These are phyloP conservation scores for Candida coquimbonensis DNA, from an alignment of 805 yeast species.

Conservation along the genomic window DNA sequence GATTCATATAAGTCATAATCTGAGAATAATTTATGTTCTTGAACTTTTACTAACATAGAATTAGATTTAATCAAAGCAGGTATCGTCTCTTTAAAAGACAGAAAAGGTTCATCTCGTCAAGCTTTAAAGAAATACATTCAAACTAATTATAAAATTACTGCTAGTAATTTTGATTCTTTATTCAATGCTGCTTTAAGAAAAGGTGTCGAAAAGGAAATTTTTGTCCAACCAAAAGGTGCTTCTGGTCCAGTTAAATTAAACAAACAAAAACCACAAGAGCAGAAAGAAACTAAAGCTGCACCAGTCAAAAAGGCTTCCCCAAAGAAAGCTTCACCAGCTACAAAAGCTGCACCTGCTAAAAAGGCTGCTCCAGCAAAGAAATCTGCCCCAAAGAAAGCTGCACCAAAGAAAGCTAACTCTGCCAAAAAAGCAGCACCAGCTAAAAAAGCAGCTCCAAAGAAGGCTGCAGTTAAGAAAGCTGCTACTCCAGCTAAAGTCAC, in stretches of 20 bases:
- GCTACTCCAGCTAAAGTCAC: slow-evolving; percentile 5
- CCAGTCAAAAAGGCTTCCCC: slow-evolving; percentile 20
- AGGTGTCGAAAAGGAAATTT: slow-evolving; percentile 73
- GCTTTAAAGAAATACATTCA: slow-evolving; percentile 80
- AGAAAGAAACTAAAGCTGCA: slow-evolving; percentile 9
- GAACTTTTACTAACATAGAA: slow-evolving; percentile 5
- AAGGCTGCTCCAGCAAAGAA: slow-evolving; percentile 15
- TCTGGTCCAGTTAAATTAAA: slow-evolving; percentile 74
- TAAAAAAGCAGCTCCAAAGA: slow-evolving; percentile 18
- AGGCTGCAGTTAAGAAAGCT: slow-evolving; percentile 7
- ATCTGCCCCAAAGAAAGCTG: slow-evolving; percentile 21
- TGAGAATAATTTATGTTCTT: no score
- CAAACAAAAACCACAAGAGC: slow-evolving; percentile 18
- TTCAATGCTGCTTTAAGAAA: slow-evolving; percentile 74
- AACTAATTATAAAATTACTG: slow-evolving; percentile 49
- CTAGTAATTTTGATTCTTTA: slow-evolving; percentile 64
- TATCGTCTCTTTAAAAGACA: slow-evolving; percentile 61
- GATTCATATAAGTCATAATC: no score
- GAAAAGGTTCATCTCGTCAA: slow-evolving; percentile 81
- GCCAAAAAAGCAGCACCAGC: slow-evolving; percentile 12
- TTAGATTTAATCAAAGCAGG: slow-evolving; percentile 43
- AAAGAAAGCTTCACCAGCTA: slow-evolving; percentile 9
- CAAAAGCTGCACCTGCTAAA: slow-evolving; percentile 14
- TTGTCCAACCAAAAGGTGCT: slow-evolving; percentile 83
- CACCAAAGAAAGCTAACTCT: slow-evolving; percentile 12